These are phyloP conservation scores for Suillus sp. DNA, from an alignment of 768 basidiomycete genomes.

Conservation along the genomic window DNA sequence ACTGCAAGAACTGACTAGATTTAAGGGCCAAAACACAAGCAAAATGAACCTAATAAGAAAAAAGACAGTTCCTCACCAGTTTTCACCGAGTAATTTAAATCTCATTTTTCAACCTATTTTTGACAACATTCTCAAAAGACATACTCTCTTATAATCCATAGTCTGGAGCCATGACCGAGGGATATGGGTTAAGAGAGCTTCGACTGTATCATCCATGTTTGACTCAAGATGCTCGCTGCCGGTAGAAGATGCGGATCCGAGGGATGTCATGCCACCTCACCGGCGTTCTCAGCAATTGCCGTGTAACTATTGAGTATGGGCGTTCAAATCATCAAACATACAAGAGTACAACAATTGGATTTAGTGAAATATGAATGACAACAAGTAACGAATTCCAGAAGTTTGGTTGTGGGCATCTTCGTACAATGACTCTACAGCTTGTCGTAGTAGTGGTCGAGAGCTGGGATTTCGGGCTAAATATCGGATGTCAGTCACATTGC, in stretches of 20 bases:
- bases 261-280: neutral
- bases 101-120: too few relatives aligned
- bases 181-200: too few relatives aligned
- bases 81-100: too few relatives aligned
- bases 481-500: constrained; percentile 12
- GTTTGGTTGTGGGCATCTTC: constrained; percentile 14
- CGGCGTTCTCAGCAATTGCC: neutral
- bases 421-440: constrained; percentile 59
- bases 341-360: constrained; percentile 20
- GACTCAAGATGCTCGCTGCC: neutral
- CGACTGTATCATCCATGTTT: neutral
- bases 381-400: constrained; percentile 20
- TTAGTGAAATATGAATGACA: constrained; percentile 18
- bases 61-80: too few relatives aligned
- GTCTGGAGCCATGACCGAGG: too few relatives aligned
- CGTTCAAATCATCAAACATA: constrained; percentile 1
- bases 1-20: too few relatives aligned
- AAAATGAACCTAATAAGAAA: too few relatives aligned
- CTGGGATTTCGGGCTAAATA: constrained; percentile 78
- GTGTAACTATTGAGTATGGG: neutral
- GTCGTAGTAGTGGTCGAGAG: constrained; percentile 92
- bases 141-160: too few relatives aligned
- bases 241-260: neutral
- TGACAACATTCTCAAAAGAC: too few relatives aligned
- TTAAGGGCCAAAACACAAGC: too few relatives aligned